A percentile compares a stretch with the other conserved stretches of the same genome.
phyloP scores from a whole-genome alignment of 192 early-diverging fungal species.

The Backusella macrospora region DNA sequence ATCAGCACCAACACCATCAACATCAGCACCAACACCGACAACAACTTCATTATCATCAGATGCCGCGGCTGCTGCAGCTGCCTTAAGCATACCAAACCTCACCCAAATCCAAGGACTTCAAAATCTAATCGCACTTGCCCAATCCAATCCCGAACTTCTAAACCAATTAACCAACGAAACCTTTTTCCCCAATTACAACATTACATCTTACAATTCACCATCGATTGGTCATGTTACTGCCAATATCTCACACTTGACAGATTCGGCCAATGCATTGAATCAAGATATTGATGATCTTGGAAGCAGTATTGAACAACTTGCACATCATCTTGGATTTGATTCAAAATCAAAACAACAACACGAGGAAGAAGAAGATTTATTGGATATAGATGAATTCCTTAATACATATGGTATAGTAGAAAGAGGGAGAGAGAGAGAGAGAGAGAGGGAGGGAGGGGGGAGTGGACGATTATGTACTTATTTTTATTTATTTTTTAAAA shows the following conservation, averaged over 20 bases:
- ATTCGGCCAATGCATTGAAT: conserved; percentile 28
- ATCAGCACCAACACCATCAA: not conserved
- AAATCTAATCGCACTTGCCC: conserved; percentile 27
- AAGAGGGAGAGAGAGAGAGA: not conserved
- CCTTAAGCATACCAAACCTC: conserved; percentile 11
- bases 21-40: not conserved
- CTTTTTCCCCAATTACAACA: not conserved
- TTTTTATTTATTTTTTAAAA: no score
- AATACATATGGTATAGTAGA: conserved; percentile 30
- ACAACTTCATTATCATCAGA: not conserved
- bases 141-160: conserved; percentile 23
- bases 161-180: conserved; percentile 27
- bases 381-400: conserved; percentile 42
- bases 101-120: conserved; percentile 24
- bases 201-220: not conserved
- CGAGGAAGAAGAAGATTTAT: conserved; percentile 21
- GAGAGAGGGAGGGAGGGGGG: no score
- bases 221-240: not conserved
- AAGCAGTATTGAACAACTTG: conserved; percentile 26
- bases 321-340: conserved; percentile 38
- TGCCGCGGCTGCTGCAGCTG: not conserved
- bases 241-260: not conserved
- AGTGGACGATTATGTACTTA: no score
- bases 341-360: not conserved
- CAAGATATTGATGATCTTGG: conserved; percentile 33